Conservation (phyloP, 75 land plant species). For the Cryptomeria japonica region DNA sequence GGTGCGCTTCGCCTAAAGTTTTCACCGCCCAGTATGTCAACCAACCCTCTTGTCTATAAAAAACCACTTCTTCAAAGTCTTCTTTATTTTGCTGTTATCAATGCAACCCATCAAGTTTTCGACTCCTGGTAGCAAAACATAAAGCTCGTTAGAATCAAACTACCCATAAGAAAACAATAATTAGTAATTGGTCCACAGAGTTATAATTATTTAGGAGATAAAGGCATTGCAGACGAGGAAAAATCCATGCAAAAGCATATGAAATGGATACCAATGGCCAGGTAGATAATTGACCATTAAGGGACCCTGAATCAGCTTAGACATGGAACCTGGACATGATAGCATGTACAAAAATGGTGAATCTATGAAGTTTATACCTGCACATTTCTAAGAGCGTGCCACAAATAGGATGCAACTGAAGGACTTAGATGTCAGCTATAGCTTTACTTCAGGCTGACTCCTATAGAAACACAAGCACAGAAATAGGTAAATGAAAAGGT, state of each 20-base stretch:
- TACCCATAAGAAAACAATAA: background rate
- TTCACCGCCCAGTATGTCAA: slow-evolving; percentile 8
- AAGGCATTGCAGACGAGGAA: background rate
- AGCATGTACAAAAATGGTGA: background rate
- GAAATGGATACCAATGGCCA: background rate
- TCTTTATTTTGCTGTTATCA: slow-evolving; percentile 49
- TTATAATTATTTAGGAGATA: background rate
- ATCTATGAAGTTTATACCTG: slow-evolving; percentile 10
- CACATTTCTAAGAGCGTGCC: slow-evolving; percentile 11
- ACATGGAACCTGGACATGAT: background rate
- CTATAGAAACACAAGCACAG: slow-evolving; percentile 3
- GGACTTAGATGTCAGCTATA: slow-evolving; percentile 6
- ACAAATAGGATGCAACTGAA: slow-evolving; percentile 5
- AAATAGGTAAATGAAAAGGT: background rate
- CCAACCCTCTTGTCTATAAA: slow-evolving; percentile 67
- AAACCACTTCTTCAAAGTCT: slow-evolving; percentile 70
- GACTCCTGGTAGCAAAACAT: slow-evolving; percentile 24
- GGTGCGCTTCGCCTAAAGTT: background rate
- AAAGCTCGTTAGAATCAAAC: background rate
- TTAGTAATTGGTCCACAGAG: background rate
- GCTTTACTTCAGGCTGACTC: background rate
- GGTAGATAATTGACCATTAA: background rate
- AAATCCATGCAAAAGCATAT: background rate
- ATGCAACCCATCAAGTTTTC: slow-evolving; percentile 55
- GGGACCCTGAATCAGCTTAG: background rate